Evolutionary conservation across 2,329 filamentous ascomycete species (phyloP).

Genomic region (Colletotrichum sp.): DNA sequence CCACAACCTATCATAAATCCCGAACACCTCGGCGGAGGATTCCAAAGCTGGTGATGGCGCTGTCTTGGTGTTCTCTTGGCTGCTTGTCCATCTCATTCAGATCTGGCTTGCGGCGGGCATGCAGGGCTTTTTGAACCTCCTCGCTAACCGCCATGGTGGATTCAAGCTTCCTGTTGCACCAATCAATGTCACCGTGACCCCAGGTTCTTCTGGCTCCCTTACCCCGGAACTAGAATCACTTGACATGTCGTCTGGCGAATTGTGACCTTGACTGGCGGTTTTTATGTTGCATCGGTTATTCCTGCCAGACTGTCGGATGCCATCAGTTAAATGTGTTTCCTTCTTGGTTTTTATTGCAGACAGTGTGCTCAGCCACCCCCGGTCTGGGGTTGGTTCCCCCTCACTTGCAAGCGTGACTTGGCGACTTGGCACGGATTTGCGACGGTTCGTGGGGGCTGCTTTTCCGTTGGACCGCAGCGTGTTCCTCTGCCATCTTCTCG

Average conservation of each 20-base stretch:
- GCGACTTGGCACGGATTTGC: constrained; percentile 6
- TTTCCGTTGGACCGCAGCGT: background rate
- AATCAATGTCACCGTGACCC: background rate
- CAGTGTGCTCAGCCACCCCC: constrained; percentile 15
- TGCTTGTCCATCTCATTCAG: background rate
- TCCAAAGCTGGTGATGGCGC: background rate
- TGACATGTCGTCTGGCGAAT: background rate
- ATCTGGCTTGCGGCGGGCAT: background rate
- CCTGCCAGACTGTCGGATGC: background rate
- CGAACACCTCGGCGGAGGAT: background rate
- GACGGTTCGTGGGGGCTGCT: background rate
- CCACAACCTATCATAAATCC: background rate
- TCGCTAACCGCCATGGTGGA: background rate
- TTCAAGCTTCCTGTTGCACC: background rate
- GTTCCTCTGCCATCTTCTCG: background rate
- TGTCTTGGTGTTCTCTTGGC: constrained; percentile 8
- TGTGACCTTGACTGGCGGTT: background rate
- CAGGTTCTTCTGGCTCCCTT: background rate
- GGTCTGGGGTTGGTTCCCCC: background rate
- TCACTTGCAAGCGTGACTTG: background rate
- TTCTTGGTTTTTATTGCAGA: background rate
- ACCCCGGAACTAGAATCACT: background rate
- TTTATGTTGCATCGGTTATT: background rate
- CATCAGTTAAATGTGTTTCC: background rate
- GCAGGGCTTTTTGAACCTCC: background rate